A percentile compares a stretch with the other conserved stretches of the same genome.
These are phyloP conservation scores for Eucalyptus curtisii DNA, from an alignment of 345 rosid species.

Conservation along the genomic window DNA sequence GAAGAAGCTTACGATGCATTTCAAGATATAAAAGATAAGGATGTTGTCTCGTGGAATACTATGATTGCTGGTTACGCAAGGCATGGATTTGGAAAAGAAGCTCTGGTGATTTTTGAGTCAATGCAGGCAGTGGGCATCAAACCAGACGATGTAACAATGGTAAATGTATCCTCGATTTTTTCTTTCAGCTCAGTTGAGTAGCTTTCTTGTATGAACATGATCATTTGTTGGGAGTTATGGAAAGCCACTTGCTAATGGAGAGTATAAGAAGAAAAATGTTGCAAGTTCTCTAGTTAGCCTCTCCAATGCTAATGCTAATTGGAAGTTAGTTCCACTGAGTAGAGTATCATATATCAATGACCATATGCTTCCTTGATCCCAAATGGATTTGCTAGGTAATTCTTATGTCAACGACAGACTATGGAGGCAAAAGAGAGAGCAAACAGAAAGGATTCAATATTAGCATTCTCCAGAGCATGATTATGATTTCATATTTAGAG, in stretches of 20 bases:
- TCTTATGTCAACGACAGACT: background rate
- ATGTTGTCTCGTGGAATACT: constrained; percentile 17
- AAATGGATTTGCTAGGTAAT: background rate
- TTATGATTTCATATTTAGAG: background rate
- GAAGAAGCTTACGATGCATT: constrained; percentile 17
- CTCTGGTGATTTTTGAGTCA: constrained; percentile 4
- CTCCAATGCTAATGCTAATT: background rate
- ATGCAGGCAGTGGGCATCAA: constrained; percentile 7
- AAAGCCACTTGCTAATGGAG: background rate
- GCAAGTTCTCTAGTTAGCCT: background rate
- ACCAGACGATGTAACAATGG: constrained; percentile 15
- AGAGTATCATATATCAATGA: background rate
- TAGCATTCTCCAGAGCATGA: background rate
- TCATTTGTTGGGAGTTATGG: background rate
- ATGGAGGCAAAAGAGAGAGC: background rate
- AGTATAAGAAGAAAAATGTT: background rate
- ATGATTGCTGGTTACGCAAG: constrained; percentile 20
- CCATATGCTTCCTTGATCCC: background rate
- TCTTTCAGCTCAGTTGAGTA: background rate
- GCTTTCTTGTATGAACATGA: background rate
- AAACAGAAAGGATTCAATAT: background rate
- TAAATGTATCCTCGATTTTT: background rate
- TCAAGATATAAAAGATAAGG: constrained; percentile 1
- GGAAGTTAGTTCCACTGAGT: background rate
- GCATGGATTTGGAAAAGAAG: constrained; percentile 10